phyloP scores from a whole-genome alignment of 371 early-diverging fungal species.

The Mucor saturninus region DNA sequence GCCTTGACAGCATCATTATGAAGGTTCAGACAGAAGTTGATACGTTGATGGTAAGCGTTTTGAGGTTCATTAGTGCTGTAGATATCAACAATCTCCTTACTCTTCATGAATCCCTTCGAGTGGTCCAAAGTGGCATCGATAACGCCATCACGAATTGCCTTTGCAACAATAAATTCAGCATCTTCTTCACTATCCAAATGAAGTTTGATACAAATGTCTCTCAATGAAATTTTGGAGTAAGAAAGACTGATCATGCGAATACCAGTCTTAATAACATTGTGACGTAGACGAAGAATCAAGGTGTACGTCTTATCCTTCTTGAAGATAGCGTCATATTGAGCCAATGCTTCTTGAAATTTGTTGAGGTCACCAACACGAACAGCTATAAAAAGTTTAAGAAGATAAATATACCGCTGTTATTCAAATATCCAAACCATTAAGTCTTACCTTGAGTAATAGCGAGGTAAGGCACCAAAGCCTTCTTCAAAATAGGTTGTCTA shows the following conservation, averaged over 20 bases:
- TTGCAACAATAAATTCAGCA: conserved; percentile 97
- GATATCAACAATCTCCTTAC: conserved; percentile 91
- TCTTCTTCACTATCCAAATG: conserved; percentile 97
- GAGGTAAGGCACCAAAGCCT: conserved; percentile 88
- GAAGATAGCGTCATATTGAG: conserved; percentile 75
- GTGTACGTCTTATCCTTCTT: conserved; percentile 89
- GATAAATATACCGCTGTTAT: not conserved
- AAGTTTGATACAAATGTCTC: conserved; percentile 95
- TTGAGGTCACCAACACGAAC: conserved; percentile 94
- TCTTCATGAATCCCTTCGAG: conserved; percentile 90
- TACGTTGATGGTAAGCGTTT: conserved; percentile 92
- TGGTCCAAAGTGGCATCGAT: conserved; percentile 96
- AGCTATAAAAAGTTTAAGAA: conserved; percentile 53
- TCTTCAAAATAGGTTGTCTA: conserved; percentile 82
- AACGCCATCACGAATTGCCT: conserved; percentile 98
- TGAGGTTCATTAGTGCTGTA: conserved; percentile 97
- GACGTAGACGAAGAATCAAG: conserved; percentile 91
- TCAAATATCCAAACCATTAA: no score
- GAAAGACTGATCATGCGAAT: conserved; percentile 94
- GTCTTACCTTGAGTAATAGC: conserved; percentile 83
- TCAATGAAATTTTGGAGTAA: conserved; percentile 94
- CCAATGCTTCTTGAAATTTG: conserved; percentile 90
- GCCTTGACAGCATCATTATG: conserved; percentile 97
- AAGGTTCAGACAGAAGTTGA: conserved; percentile 92
- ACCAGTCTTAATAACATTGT: conserved; percentile 98